A percentile compares a stretch with the other conserved stretches of the same genome.
Conservation (phyloP, 345 rosid species). For the Gossypium sturtianum region DNA sequence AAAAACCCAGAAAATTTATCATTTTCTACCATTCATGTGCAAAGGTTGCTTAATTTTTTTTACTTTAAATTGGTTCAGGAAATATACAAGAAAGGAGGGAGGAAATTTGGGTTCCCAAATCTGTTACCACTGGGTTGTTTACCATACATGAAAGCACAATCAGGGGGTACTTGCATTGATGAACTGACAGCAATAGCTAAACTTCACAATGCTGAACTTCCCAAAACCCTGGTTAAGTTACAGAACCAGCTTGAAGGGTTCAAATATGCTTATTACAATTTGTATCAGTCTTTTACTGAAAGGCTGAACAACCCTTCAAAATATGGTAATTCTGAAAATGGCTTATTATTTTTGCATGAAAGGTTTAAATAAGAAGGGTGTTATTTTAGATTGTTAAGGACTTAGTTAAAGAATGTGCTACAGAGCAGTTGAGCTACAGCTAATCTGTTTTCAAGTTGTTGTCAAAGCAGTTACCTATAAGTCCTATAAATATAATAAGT, state of each 20-base stretch:
- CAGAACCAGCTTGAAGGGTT: conserved; percentile 46
- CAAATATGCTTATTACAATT: conserved; percentile 54
- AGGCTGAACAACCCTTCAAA: conserved; percentile 52
- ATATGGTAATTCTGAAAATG: conserved; percentile 25
- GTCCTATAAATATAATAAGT: no score
- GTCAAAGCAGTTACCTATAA: no score
- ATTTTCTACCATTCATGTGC: background rate
- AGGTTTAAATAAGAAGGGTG: background rate
- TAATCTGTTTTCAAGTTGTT: no score
- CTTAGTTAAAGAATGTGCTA: no score
- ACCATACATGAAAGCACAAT: conserved; percentile 16
- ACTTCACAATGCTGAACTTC: conserved; percentile 50
- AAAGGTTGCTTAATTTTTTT: background rate
- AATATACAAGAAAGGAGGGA: conserved; percentile 37
- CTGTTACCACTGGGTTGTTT: conserved; percentile 22
- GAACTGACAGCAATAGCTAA: conserved; percentile 39
- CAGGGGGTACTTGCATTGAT: conserved; percentile 31
- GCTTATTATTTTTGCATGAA: background rate
- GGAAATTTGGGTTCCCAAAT: conserved; percentile 36
- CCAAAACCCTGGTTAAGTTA: conserved; percentile 31
- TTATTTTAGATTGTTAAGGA: background rate
- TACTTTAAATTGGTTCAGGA: conserved; percentile 22
- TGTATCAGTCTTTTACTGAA: conserved; percentile 28
- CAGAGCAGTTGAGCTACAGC: no score
- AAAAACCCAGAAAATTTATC: background rate